Evolutionary conservation across 1,284 basidiomycete genomes (phyloP).

Genomic region (Boletus holoroseus): DNA sequence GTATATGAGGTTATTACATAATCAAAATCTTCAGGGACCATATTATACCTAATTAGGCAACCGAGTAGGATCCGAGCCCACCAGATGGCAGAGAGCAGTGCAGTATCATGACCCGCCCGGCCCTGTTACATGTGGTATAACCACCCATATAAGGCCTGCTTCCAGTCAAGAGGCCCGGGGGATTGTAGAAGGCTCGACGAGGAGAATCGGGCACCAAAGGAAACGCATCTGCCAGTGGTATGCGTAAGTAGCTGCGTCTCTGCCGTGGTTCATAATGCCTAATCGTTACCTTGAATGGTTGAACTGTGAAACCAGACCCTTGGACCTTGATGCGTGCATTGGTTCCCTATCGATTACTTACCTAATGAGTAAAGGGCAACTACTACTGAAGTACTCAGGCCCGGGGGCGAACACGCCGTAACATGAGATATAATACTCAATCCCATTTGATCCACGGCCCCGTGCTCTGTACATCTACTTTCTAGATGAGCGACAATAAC

Average conservation of each 20-base stretch:
- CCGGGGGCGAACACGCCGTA: background rate
- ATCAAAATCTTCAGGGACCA: too few relatives aligned
- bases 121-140: too few relatives aligned
- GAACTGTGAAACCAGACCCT: background rate
- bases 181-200: background rate
- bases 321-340: background rate
- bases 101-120: background rate
- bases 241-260: background rate
- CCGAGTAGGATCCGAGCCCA: background rate
- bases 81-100: background rate
- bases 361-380: background rate
- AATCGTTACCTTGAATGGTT: background rate
- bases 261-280: background rate
- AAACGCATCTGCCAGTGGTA: background rate
- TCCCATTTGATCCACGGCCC: background rate
- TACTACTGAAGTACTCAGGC: too few relatives aligned
- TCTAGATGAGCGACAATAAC: constrained; percentile 7
- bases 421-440: background rate
- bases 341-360: background rate
- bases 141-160: background rate
- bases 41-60: constrained; percentile 13
- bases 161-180: background rate
- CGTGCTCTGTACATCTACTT: background rate
- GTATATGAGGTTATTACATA: too few relatives aligned
- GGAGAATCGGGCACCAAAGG: background rate